phyloP scores from a whole-genome alignment of 805 yeast species.

The Wickerhamomyces hampshirensis region DNA sequence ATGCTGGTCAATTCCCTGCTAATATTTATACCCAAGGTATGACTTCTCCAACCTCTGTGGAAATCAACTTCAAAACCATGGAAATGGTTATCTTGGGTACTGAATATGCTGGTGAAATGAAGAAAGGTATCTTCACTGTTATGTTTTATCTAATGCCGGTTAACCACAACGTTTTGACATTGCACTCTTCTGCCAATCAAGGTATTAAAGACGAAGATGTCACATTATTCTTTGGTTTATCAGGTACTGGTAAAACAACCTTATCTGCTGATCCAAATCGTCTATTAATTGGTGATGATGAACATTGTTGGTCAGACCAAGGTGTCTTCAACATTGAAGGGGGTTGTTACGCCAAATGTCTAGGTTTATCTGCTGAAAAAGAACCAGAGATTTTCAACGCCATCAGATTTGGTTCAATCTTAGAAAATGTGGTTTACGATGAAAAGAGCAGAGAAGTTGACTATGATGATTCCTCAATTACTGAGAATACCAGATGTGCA shows the following conservation, averaged over 20 bases:
- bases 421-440: constrained; percentile 91
- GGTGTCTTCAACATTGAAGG: constrained; percentile 99
- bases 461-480: constrained; percentile 72
- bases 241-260: constrained; percentile 98
- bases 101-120: constrained; percentile 99
- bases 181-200: constrained; percentile 94
- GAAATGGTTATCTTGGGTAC: constrained; percentile 99
- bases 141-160: constrained; percentile 99
- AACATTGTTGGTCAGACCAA: constrained; percentile 98
- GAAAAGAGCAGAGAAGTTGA: constrained; percentile 76
- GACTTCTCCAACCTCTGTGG: constrained; percentile 95
- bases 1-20: constrained; percentile 99
- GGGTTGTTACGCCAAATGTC: constrained; percentile 98
- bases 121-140: constrained; percentile 97
- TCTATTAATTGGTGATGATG: constrained; percentile 94
- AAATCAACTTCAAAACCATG: constrained; percentile 94
- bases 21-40: constrained; percentile 93
- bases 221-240: constrained; percentile 91
- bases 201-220: constrained; percentile 80
- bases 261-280: constrained; percentile 95
- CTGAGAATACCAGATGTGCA: constrained; percentile 98
- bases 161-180: constrained; percentile 82
- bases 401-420: constrained; percentile 87
- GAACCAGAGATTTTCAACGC: constrained; percentile 98
- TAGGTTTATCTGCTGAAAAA: constrained; percentile 82